A percentile compares a stretch with the other conserved stretches of the same genome.
These are phyloP conservation scores for Zea luxurians DNA, from an alignment of 176 grass and related monocot species.

Conservation along the genomic window DNA sequence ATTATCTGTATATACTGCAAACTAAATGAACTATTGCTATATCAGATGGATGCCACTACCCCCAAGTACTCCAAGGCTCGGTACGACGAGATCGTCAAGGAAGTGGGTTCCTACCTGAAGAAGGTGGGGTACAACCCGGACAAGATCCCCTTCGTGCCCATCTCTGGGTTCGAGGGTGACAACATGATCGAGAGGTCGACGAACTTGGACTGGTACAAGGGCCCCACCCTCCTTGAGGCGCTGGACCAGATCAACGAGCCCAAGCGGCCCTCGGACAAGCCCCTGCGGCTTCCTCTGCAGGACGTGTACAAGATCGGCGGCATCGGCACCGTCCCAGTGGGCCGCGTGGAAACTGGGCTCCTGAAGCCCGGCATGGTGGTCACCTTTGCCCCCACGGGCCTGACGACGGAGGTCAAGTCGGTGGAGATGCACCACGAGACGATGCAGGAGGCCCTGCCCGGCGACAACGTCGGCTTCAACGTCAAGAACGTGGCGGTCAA, in stretches of 20 bases:
- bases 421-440: slow-evolving; percentile 1
- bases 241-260: slow-evolving; percentile 1
- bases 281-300: background rate
- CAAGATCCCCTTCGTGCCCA: background rate
- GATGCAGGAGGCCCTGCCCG: background rate
- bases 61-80: slow-evolving; percentile 1
- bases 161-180: background rate
- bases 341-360: background rate
- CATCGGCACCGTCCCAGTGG: background rate
- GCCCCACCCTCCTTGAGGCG: background rate
- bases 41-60: background rate
- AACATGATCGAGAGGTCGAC: background rate
- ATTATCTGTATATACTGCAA: background rate
- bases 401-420: background rate
- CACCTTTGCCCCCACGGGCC: background rate
- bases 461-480: slow-evolving; percentile 1
- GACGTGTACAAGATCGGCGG: background rate
- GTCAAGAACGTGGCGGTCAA: background rate
- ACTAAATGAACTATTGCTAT: background rate
- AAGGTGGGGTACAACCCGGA: background rate
- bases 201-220: slow-evolving; percentile 1
- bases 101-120: background rate
- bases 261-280: background rate
- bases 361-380: background rate
- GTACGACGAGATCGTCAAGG: background rate